phyloP scores from a whole-genome alignment of 495 filamentous ascomycete genomes.

The Neurospora cerealis region DNA sequence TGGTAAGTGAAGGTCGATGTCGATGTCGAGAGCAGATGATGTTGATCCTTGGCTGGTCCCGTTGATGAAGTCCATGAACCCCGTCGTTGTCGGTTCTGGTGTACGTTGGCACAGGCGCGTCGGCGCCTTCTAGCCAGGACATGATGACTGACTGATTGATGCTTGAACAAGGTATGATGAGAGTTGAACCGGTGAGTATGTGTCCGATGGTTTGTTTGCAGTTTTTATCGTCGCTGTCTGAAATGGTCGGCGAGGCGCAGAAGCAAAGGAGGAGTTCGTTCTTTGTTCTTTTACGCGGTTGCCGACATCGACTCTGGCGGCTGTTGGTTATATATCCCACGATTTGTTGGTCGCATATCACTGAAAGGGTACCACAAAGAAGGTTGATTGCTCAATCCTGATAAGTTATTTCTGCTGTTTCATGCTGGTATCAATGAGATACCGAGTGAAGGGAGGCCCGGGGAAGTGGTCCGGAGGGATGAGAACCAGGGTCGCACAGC shows the following conservation, averaged over 20 bases:
- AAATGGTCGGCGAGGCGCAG: neutral
- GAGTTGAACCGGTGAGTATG: neutral
- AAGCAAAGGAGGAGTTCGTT: neutral
- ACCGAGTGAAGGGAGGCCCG: neutral
- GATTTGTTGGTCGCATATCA: neutral
- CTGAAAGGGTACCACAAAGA: neutral
- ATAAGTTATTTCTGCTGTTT: neutral
- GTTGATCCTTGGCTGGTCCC: neutral
- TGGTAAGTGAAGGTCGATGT: constrained; percentile 4
- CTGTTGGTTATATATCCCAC: neutral
- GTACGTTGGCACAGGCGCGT: constrained; percentile 6
- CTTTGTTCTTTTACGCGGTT: neutral
- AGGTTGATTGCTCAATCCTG: neutral
- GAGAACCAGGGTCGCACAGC: neutral
- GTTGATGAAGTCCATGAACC: neutral
- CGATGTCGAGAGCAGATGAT: neutral
- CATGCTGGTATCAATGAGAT: neutral
- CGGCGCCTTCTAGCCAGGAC: neutral
- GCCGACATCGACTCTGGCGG: neutral
- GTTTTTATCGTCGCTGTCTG: neutral
- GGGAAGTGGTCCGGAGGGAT: neutral
- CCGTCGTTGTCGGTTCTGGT: constrained; percentile 2
- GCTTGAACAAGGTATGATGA: neutral
- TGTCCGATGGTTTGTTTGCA: neutral
- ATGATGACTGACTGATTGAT: neutral